Evolutionary conservation across 371 early-diverging fungal species (phyloP).

Genomic region (Mucor indicus): DNA sequence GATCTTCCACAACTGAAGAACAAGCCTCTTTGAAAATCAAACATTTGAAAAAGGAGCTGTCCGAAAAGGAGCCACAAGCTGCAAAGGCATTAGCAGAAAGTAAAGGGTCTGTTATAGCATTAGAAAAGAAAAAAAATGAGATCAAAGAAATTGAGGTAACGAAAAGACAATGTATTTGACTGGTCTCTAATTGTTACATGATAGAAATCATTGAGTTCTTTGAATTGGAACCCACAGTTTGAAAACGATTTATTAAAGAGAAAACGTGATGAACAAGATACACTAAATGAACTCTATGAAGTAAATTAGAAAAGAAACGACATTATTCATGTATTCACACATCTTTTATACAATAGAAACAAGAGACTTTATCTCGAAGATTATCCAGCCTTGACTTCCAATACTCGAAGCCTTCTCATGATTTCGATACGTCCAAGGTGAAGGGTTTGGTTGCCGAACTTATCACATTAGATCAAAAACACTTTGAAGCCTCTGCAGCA

Average conservation of each 20-base stretch:
- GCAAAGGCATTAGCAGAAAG: slow-evolving; percentile 51
- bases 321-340: too few species aligned
- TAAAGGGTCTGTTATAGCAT: slow-evolving; percentile 38
- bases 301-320: slow-evolving; percentile 26
- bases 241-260: slow-evolving; percentile 38
- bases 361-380: slow-evolving; percentile 44
- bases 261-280: slow-evolving; percentile 29
- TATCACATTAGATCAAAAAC: slow-evolving; percentile 64
- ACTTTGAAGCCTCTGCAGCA: slow-evolving; percentile 69
- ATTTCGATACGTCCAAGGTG: slow-evolving; percentile 87
- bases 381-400: slow-evolving; percentile 66
- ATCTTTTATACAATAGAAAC: too few species aligned
- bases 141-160: slow-evolving; percentile 13
- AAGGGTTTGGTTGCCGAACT: slow-evolving; percentile 92
- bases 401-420: slow-evolving; percentile 70
- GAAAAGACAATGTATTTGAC: background rate
- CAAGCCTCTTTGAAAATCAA: slow-evolving; percentile 70
- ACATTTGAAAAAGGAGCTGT: slow-evolving; percentile 62
- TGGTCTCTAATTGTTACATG: background rate
- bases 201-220: slow-evolving; percentile 29
- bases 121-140: slow-evolving; percentile 44
- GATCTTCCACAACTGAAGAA: slow-evolving; percentile 64
- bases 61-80: slow-evolving; percentile 55
- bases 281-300: slow-evolving; percentile 38
- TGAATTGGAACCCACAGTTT: slow-evolving; percentile 54